Evolutionary conservation across 2,329 filamentous ascomycete genomes (phyloP), one percentile per base, ranked within the genome.

Genomic region (Chaetomium globosum): DNA sequence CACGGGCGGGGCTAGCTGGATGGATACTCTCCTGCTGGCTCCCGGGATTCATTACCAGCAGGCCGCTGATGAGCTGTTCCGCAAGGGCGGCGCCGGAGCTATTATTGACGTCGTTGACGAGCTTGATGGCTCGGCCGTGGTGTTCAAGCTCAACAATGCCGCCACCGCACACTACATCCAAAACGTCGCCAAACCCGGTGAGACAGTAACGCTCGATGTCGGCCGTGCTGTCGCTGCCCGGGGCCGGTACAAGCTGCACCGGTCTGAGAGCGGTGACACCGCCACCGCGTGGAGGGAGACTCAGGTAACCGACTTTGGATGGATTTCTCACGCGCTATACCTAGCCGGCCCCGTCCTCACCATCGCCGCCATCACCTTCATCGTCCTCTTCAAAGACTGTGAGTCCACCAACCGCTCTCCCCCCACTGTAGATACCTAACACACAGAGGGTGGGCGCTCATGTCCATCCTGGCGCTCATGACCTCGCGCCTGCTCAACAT

Each of bases 21-120:
- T 86, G 0, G 86, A 88, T 72, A 77, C 77, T 8, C 77, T 89
- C 12, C 77, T 88, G 13, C 78, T 89, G 2, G 85, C 83, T 1
- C 86, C 86, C 0, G 86, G 87, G 0, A 72, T 88, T 59, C 87
- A 89, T 74, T 83, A 83, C 68, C 85, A 88, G 69, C 84, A 88
- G 69, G 79, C 81, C 4, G 85, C 84, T 10, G 79, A 84, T 13
- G 78, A 80, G 0, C 75, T 88, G 19, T 78, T 78, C 65, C 74
- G 78, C 2, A 79, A 81, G 63, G 78, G 78, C 23, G 75, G 48
- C 16, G 61, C 61, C 19, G 48, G 52, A 5, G 52, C 58, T 28
- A 60, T 73, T 78, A 5, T 80, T 78, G 75, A 80, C 73, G 65
- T 80, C 72, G 65, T 77, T 53, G 77, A 79, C 70, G 55, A 68